Conservation (phyloP, 108 stramenopile genomes). For the Stephanodiscus triporus region DNA sequence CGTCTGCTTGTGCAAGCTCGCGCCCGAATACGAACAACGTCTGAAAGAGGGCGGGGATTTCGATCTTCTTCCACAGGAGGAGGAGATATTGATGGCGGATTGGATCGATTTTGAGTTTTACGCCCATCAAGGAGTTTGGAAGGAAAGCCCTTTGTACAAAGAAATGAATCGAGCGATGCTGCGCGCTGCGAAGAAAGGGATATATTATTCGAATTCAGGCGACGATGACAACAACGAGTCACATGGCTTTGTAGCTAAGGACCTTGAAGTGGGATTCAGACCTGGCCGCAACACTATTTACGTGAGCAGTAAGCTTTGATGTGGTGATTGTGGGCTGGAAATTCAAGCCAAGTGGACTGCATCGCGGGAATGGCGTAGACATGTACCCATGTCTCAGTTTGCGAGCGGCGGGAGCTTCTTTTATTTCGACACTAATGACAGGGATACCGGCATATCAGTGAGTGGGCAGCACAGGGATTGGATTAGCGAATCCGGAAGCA, state of each 20-base stretch:
- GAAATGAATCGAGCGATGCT: constrained; percentile 73
- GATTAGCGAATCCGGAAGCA: too few relatives aligned
- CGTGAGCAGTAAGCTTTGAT: constrained; percentile 40
- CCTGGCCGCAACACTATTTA: constrained; percentile 61
- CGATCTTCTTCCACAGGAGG: constrained; percentile 53
- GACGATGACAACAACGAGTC: constrained; percentile 1
- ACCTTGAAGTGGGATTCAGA: constrained; percentile 48
- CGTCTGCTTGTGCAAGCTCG: constrained; percentile 61
- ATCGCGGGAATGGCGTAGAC: too few relatives aligned
- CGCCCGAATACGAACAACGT: constrained; percentile 27
- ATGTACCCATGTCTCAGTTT: too few relatives aligned
- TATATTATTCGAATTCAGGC: constrained; percentile 18
- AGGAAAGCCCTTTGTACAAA: constrained; percentile 60
- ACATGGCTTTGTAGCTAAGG: constrained; percentile 48
- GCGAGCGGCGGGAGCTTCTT: too few relatives aligned
- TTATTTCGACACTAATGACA: too few relatives aligned
- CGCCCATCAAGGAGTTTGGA: constrained; percentile 67
- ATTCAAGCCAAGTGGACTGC: not conserved
- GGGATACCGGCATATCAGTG: too few relatives aligned
- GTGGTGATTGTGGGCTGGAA: not conserved
- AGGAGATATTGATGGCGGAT: constrained; percentile 79
- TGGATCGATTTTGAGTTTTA: constrained; percentile 83
- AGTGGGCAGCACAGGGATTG: too few relatives aligned
- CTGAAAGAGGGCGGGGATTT: constrained; percentile 33
- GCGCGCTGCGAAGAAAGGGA: constrained; percentile 32